Evolutionary conservation across 805 yeast genomes (phyloP).

Genomic region (Kurtzmaniella cleridarum): DNA sequence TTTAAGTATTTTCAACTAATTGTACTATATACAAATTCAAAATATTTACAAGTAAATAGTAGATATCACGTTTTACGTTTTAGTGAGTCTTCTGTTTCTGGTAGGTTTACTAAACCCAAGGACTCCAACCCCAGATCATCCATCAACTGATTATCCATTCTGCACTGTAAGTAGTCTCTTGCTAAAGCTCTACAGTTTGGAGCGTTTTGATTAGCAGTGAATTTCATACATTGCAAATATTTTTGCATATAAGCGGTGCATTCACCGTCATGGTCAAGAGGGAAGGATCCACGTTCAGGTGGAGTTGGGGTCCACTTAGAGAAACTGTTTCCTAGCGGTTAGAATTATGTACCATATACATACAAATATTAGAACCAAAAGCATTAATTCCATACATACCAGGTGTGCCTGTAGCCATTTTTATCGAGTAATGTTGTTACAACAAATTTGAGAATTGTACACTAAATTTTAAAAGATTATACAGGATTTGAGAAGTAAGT

Average conservation of each 20-base stretch:
- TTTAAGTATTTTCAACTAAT: too few relatives aligned
- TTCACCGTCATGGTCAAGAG: slow-evolving; percentile 83
- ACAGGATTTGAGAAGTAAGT: too few relatives aligned
- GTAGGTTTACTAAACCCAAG: slow-evolving; percentile 37
- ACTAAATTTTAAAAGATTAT: background rate
- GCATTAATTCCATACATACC: slow-evolving; percentile 24
- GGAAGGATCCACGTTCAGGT: slow-evolving; percentile 95
- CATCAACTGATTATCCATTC: slow-evolving; percentile 71
- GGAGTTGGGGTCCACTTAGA: slow-evolving; percentile 70
- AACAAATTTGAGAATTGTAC: too few relatives aligned
- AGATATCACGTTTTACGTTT: too few relatives aligned
- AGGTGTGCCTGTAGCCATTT: slow-evolving; percentile 36
- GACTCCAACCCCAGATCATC: slow-evolving; percentile 39
- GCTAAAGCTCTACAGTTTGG: slow-evolving; percentile 87
- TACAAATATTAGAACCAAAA: background rate
- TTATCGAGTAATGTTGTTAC: too few relatives aligned
- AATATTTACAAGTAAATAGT: too few relatives aligned
- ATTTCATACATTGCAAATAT: slow-evolving; percentile 73
- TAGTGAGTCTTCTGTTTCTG: slow-evolving; percentile 12
- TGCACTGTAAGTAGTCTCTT: slow-evolving; percentile 71
- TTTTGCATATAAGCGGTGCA: slow-evolving; percentile 71
- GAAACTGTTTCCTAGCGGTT: slow-evolving; percentile 18
- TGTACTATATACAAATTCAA: too few relatives aligned
- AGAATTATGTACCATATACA: background rate
- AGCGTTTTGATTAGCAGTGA: slow-evolving; percentile 77